Base-by-base conservation (phyloP, 2,329 filamentous ascomycete genomes). In the Penicillium palitans region DNA sequence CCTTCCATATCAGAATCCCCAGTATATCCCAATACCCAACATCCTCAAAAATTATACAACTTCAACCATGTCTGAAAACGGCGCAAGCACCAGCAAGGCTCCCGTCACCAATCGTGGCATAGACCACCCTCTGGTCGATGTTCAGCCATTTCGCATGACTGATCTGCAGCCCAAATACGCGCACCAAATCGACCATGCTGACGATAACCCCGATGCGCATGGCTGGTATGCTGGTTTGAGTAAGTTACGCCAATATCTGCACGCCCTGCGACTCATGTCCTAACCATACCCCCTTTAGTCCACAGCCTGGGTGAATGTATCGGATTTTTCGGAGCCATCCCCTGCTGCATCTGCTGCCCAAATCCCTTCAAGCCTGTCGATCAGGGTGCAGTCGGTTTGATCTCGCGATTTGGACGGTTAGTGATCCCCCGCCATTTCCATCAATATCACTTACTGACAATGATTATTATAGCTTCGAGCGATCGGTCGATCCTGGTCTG, bases 351-450 rank as follows among this genome's bases (percentile, higher is more conserved):
- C 73, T 81, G 88, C 78, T 97, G 90, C 80, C 95, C 95, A 50
- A 99, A 99, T 79, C 95, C 93, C 3, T 98, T 93, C 84, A 96
- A 96, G 81, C 88, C 87, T 48, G 93, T 99, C 59, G 81, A 84
- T 56, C 95, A 98, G 80, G 95, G 95, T 68, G 93, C 96, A 68
- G 95, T 99, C 49, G 95, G 95, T 61, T 84, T 99, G 45, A 89
- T 99, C 73, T 96, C 93, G 72, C 96, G 93, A 78, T 99, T 99
- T 67, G 95, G 95, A 67, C 84, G 78, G 73, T 76, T 63, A 46
- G 72, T 68, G 47, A 57, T 40, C 25, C 31, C 24, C 21, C 13
- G 2, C 33, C 17, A 5, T 27, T 6, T 21, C 10, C 10, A 9
- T 33, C 15, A 35, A n/a, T 9, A 24, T 31, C 12, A 21, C 46